These are phyloP conservation scores for Ocimum tenuiflorum DNA, from an alignment of 257 asterid genomes.

Conservation along the genomic window DNA sequence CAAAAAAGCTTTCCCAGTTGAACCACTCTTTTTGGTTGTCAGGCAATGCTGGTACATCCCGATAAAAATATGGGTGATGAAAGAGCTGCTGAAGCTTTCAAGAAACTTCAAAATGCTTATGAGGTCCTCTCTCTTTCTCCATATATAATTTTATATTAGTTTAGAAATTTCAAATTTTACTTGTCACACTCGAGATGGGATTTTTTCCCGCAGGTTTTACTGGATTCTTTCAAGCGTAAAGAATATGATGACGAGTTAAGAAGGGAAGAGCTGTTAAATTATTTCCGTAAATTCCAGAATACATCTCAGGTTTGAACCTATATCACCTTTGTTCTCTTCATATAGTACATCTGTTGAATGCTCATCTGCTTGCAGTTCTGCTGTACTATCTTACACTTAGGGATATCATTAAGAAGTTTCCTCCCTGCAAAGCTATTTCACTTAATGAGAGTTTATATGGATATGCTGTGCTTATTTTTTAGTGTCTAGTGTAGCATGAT, in stretches of 20 bases:
- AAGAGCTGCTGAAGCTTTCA: slow-evolving; percentile 94
- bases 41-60: slow-evolving; percentile 99
- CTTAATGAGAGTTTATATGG: not conserved
- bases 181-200: slow-evolving; percentile 16
- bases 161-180: not conserved
- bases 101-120: slow-evolving; percentile 96
- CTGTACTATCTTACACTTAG: not conserved
- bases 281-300: slow-evolving; percentile 65
- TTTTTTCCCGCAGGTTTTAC: slow-evolving; percentile 55
- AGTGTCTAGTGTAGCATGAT: not conserved
- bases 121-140: slow-evolving; percentile 43
- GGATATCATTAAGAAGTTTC: not conserved
- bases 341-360: not conserved
- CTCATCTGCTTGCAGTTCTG: not conserved
- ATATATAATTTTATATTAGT: not conserved
- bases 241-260: slow-evolving; percentile 85
- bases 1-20: not conserved
- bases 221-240: slow-evolving; percentile 75
- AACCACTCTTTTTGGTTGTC: slow-evolving; percentile 22
- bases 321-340: slow-evolving; percentile 1
- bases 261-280: slow-evolving; percentile 83
- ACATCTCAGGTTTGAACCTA: slow-evolving; percentile 56
- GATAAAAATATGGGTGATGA: slow-evolving; percentile 98
- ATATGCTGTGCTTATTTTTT: not conserved
- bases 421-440: not conserved